Percentiles rank a stretch among this genome's conserved stretches.
Evolutionary conservation across 371 early-diverging fungal species (phyloP).

Genomic region (Mucor ambiguus): DNA sequence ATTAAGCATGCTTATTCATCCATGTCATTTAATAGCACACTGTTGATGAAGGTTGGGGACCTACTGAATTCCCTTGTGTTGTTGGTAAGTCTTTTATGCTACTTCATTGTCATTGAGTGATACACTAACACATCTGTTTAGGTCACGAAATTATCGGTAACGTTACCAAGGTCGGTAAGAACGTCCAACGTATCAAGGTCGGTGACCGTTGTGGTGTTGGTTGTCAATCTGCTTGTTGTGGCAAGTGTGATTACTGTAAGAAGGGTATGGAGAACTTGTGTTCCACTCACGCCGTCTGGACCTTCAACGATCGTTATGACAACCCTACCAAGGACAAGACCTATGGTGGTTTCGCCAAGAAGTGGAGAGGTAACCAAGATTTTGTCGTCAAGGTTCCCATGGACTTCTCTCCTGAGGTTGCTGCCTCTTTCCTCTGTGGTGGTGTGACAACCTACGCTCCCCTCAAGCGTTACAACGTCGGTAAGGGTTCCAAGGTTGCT

Average conservation of each 20-base stretch:
- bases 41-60: conserved; percentile 69
- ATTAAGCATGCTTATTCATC: not conserved
- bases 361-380: conserved; percentile 54
- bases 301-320: conserved; percentile 63
- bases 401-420: conserved; percentile 46
- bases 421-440: conserved; percentile 51
- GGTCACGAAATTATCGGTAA: conserved; percentile 69
- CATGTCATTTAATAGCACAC: conserved; percentile 52
- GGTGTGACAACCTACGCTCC: conserved; percentile 68
- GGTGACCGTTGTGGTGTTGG: conserved; percentile 78
- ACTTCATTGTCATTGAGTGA: no score
- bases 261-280: conserved; percentile 39
- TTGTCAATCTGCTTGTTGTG: conserved; percentile 56
- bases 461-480: conserved; percentile 47
- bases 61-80: conserved; percentile 60
- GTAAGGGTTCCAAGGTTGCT: conserved; percentile 62
- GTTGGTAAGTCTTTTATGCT: conserved; percentile 29
- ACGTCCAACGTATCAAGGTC: conserved; percentile 49
- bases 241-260: conserved; percentile 35
- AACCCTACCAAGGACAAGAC: conserved; percentile 59
- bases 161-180: conserved; percentile 51
- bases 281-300: conserved; percentile 49
- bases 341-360: conserved; percentile 69
- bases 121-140: not conserved
- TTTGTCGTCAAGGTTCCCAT: conserved; percentile 65